Conservation (phyloP, 2,329 filamentous ascomycete genomes). For the Penicillium sp. region DNA sequence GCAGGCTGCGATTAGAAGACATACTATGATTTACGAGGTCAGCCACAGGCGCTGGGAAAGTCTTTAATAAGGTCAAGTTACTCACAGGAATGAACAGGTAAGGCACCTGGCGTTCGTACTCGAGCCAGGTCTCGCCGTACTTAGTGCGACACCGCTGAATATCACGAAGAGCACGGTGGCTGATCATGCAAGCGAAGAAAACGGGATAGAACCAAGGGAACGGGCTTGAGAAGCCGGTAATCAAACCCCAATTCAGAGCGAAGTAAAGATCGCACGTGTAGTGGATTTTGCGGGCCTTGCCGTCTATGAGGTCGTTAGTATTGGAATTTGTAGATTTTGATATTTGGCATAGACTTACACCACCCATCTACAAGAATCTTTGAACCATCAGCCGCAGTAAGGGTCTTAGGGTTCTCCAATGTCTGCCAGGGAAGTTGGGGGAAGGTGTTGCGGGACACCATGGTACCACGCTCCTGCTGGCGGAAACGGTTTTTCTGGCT, state of each 20-base stretch:
- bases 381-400: slow-evolving; percentile 63
- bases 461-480: slow-evolving; percentile 63
- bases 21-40: slow-evolving; percentile 19
- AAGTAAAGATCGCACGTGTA: slow-evolving; percentile 76
- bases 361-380: slow-evolving; percentile 76
- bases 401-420: slow-evolving; percentile 68
- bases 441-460: slow-evolving; percentile 65
- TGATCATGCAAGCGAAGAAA: slow-evolving; percentile 73
- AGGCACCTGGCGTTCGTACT: slow-evolving; percentile 71
- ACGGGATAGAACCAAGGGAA: slow-evolving; percentile 85
- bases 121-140: slow-evolving; percentile 72
- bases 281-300: slow-evolving; percentile 68
- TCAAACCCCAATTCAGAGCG: slow-evolving; percentile 67
- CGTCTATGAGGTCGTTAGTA: slow-evolving; percentile 41
- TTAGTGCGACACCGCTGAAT: slow-evolving; percentile 65
- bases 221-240: slow-evolving; percentile 69
- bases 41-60: not conserved
- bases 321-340: not conserved
- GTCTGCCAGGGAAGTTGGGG: slow-evolving; percentile 85
- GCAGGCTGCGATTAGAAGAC: slow-evolving; percentile 23
- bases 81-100: slow-evolving; percentile 72
- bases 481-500: slow-evolving; percentile 91
- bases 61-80: not conserved
- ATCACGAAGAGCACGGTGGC: slow-evolving; percentile 66
- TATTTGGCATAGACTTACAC: slow-evolving; percentile 47